Evolutionary conservation across 257 asterid species (phyloP).

Genomic region (Jacaranda copaia): DNA sequence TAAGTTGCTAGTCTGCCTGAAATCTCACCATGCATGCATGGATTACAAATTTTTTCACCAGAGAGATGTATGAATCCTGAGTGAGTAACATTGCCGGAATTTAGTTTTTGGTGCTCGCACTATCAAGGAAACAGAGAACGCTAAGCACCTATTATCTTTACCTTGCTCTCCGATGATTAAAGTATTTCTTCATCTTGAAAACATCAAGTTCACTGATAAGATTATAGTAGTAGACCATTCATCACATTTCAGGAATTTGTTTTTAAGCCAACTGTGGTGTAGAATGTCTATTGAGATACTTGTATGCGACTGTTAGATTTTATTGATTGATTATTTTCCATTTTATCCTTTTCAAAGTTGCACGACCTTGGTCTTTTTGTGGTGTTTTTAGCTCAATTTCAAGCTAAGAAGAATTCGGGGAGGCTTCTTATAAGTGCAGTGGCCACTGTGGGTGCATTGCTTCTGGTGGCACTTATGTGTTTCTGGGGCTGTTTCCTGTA

Average conservation of each 20-base stretch:
- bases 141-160: background rate
- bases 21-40: background rate
- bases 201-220: background rate
- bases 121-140: background rate
- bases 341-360: slow-evolving; percentile 24
- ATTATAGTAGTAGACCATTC: background rate
- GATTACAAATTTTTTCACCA: background rate
- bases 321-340: slow-evolving; percentile 16
- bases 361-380: slow-evolving; percentile 29
- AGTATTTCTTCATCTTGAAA: background rate
- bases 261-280: background rate
- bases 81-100: background rate
- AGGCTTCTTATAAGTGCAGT: slow-evolving; percentile 81
- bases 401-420: slow-evolving; percentile 72
- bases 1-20: background rate
- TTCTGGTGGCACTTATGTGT: slow-evolving; percentile 94
- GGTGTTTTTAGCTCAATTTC: slow-evolving; percentile 54
- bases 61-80: background rate
- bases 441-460: slow-evolving; percentile 91
- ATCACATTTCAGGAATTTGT: background rate
- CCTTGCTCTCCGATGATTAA: background rate
- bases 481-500: slow-evolving; percentile 94
- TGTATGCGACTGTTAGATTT: slow-evolving; percentile 1
- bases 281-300: slow-evolving; percentile 12
- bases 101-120: background rate